phyloP scores from a whole-genome alignment of 2,329 filamentous ascomycete species.

The Passalora sequoiae region DNA sequence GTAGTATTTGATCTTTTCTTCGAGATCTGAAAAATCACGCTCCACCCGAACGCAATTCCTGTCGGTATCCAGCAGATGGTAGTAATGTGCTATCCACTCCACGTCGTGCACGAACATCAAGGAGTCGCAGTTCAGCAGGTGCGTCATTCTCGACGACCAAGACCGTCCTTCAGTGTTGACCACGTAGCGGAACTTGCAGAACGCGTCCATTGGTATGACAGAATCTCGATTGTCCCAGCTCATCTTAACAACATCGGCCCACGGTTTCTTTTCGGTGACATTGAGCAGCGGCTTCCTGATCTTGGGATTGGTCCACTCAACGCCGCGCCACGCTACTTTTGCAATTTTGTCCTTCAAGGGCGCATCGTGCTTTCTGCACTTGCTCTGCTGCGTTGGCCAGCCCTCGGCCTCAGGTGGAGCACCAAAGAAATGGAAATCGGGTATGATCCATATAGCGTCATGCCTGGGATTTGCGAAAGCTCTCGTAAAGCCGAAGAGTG shows the following conservation, averaged over 20 bases:
- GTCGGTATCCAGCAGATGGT: constrained; percentile 23
- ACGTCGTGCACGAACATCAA: constrained; percentile 26
- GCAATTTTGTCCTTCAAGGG: constrained; percentile 25
- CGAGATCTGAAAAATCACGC: constrained; percentile 24
- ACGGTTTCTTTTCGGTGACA: constrained; percentile 29
- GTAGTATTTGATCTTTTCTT: constrained; percentile 23
- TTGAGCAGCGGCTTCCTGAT: constrained; percentile 31
- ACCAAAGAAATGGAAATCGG: constrained; percentile 23
- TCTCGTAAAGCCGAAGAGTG: constrained; percentile 18
- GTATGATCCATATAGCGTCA: constrained; percentile 19
- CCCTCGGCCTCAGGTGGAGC: constrained; percentile 13
- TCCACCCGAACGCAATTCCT: constrained; percentile 25
- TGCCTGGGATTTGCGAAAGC: constrained; percentile 17
- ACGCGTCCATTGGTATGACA: constrained; percentile 24
- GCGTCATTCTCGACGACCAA: constrained; percentile 29
- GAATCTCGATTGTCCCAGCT: constrained; percentile 21
- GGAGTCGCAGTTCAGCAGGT: constrained; percentile 28
- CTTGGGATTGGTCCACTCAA: constrained; percentile 23
- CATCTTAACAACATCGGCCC: constrained; percentile 35
- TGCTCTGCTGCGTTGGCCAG: constrained; percentile 18
- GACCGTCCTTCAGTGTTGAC: constrained; percentile 29
- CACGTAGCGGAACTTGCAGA: constrained; percentile 27
- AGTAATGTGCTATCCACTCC: constrained; percentile 28
- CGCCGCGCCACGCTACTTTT: constrained; percentile 31
- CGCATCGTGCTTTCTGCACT: constrained; percentile 20